Base-by-base conservation (phyloP, 192 early-diverging fungal species). In the Borealophlyctis nickersoniae region DNA sequence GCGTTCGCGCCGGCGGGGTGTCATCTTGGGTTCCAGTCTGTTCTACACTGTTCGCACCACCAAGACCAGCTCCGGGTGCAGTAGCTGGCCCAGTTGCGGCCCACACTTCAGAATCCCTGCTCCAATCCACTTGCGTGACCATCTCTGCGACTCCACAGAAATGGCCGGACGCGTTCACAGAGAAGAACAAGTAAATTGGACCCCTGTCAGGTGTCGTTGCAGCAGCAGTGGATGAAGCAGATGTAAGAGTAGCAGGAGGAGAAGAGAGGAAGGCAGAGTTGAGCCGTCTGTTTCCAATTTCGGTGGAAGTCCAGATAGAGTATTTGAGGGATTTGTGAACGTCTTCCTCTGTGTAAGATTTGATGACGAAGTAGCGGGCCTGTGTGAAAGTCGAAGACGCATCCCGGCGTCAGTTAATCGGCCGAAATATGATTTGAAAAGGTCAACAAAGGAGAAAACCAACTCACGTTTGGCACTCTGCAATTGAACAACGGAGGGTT, bases 131-230 rank as follows among this genome's bases (percentile, higher is more conserved):
- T 19, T 33, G 30, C 16, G 69, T 71, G 35, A 69, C 69, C 82
- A 84, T 84, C 56, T 74, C 45, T 3, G 82, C 82, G 58, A 84
- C 71, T 19, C 82, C 82, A 53, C 82, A 84, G 58, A 84, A 84
- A 49, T 75, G 78, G 11, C 82, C 80, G 39, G 71, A 74, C 33
- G 77, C 69, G 56, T 83, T 81, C 11, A 84, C 80, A 36, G 73
- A 76, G 53, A 78, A 84, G 55, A 84, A 84, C 30, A 84, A 71
- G 60, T 72, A 78, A 16, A 82, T 67, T 11, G 70, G 75, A 16
- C 68, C 56, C 13, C 22, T 4, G 14, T 2, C 14, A 11, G 57
- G 28, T 26, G 28, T 11, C 22, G 16, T 33, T 32, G 49, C 53
- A 13, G 36, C 11, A 27, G 7, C 16, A 49, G 22, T 60, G 27